phyloP scores from a whole-genome alignment of 2,329 filamentous ascomycete species.

The Aspergillus ruber region DNA sequence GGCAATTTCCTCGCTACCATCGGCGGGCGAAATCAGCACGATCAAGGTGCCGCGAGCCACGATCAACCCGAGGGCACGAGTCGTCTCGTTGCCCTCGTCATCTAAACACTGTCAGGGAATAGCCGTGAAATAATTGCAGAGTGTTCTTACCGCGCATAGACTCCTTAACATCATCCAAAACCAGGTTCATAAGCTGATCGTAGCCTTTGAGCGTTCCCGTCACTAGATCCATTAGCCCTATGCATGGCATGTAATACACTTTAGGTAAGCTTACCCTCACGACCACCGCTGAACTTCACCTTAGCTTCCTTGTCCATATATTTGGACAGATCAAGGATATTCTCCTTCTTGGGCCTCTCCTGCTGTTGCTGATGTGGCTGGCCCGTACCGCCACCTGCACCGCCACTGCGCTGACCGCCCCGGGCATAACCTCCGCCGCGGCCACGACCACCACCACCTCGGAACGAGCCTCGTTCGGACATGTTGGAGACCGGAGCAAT shows the following conservation, averaged over 20 bases:
- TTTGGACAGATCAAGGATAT: slow-evolving; percentile 89
- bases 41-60: slow-evolving; percentile 89
- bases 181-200: slow-evolving; percentile 96
- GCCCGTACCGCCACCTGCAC: slow-evolving; percentile 41
- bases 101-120: slow-evolving; percentile 50
- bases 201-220: slow-evolving; percentile 88
- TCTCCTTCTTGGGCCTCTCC: slow-evolving; percentile 93
- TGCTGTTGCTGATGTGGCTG: slow-evolving; percentile 37
- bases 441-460: slow-evolving; percentile 36
- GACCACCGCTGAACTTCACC: slow-evolving; percentile 93
- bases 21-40: slow-evolving; percentile 84
- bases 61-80: slow-evolving; percentile 73
- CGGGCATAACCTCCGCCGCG: slow-evolving; percentile 38
- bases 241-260: background rate
- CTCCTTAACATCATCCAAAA: slow-evolving; percentile 90
- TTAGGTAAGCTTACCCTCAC: slow-evolving; percentile 61
- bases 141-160: slow-evolving; percentile 66
- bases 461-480: slow-evolving; percentile 48
- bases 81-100: slow-evolving; percentile 82
- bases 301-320: slow-evolving; percentile 96
- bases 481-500: slow-evolving; percentile 17
- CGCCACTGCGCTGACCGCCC: slow-evolving; percentile 41
- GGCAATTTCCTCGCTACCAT: slow-evolving; percentile 91
- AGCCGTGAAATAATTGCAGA: background rate
- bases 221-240: slow-evolving; percentile 48